Evolutionary conservation across 768 basidiomycete genomes (phyloP).

Genomic region (Mycena sanguinolenta): DNA sequence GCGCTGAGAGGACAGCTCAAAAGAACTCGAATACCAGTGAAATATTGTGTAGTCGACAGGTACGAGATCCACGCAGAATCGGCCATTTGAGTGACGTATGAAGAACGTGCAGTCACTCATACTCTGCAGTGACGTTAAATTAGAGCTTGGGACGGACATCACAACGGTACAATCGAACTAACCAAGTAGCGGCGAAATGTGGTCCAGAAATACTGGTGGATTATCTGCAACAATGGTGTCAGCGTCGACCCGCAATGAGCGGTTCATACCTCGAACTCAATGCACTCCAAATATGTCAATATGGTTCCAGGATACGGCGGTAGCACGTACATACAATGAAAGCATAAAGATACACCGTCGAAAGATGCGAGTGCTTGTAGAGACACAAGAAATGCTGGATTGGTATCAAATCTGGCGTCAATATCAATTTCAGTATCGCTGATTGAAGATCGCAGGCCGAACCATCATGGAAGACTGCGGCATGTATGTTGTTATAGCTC

Average conservation of each 20-base stretch:
- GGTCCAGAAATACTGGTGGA: background rate
- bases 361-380: background rate
- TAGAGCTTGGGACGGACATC: no score
- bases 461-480: constrained; percentile 16
- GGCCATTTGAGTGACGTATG: constrained; percentile 11
- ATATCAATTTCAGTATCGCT: background rate
- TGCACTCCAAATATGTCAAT: background rate
- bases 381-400: background rate
- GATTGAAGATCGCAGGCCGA: background rate
- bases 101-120: background rate
- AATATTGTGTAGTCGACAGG: background rate
- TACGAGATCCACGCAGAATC: constrained; percentile 4
- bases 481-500: background rate
- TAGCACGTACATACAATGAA: background rate
- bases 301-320: no score
- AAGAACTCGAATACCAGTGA: background rate
- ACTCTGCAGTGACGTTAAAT: background rate
- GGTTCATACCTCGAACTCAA: background rate
- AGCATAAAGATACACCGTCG: constrained; percentile 1
- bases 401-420: constrained; percentile 9
- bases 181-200: background rate
- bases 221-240: background rate
- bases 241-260: background rate
- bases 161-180: background rate
- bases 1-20: background rate